Evolutionary conservation across 306 rosid genomes (phyloP).

Genomic region (Sechiopsis laciniata): DNA sequence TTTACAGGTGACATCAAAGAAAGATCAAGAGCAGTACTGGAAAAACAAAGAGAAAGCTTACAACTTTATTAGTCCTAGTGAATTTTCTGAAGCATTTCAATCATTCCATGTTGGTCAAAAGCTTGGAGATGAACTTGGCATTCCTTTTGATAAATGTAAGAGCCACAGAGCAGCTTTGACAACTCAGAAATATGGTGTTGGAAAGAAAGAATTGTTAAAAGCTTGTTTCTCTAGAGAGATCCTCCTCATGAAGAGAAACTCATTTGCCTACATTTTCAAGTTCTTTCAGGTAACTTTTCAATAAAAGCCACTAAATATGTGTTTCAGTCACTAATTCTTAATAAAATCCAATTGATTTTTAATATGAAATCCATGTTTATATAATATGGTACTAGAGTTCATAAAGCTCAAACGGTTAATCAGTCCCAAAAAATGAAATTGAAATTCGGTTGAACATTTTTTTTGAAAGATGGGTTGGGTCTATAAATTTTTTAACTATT

Average conservation of each 20-base stretch:
- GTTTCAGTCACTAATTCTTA: too few species aligned
- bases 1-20: constrained; percentile 40
- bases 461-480: too few species aligned
- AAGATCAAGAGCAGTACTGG: constrained; percentile 52
- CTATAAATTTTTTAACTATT: not conserved
- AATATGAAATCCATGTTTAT: too few species aligned
- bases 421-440: too few species aligned
- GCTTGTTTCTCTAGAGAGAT: constrained; percentile 39
- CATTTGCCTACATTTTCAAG: constrained; percentile 39
- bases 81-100: constrained; percentile 33
- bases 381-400: too few species aligned
- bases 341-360: too few species aligned
- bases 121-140: constrained; percentile 32
- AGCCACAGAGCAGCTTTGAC: constrained; percentile 46
- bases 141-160: constrained; percentile 35
- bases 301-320: too few species aligned
- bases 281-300: constrained; percentile 29
- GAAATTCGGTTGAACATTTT: too few species aligned
- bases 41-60: constrained; percentile 27
- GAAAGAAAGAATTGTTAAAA: constrained; percentile 29
- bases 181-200: constrained; percentile 27
- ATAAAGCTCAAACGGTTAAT: too few species aligned
- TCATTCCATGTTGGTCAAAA: constrained; percentile 33
- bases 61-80: constrained; percentile 24
- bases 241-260: constrained; percentile 43